Percentiles rank a stretch among this genome's conserved stretches.
Conservation (phyloP, 192 early-diverging fungal species). For the Mortierella alpina region DNA sequence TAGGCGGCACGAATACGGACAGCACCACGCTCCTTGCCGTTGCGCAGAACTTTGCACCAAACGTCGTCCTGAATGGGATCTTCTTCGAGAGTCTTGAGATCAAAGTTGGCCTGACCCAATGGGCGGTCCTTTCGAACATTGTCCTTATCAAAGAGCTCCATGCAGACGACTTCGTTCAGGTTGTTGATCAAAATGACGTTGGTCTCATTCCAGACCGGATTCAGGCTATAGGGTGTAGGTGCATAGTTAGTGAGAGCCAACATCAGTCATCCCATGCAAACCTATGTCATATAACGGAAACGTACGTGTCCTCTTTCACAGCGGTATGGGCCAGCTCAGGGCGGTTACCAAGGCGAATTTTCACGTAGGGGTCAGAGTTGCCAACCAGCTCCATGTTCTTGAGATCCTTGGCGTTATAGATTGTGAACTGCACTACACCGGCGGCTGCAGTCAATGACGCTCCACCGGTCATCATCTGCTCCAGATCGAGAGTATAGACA, state of each 20-base stretch:
- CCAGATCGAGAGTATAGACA: conserved; percentile 81
- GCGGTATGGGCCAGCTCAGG: conserved; percentile 71
- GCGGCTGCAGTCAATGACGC: conserved; percentile 73
- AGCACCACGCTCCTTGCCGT: conserved; percentile 45
- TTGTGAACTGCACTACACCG: conserved; percentile 85
- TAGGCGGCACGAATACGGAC: conserved; percentile 45
- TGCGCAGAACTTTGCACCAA: conserved; percentile 49
- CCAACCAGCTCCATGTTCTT: conserved; percentile 91
- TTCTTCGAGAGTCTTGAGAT: conserved; percentile 58
- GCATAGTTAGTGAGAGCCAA: background rate
- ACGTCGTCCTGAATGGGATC: conserved; percentile 59
- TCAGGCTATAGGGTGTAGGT: conserved; percentile 21
- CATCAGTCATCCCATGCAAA: background rate
- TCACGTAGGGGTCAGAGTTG: conserved; percentile 89
- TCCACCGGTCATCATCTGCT: conserved; percentile 77
- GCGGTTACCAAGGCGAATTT: conserved; percentile 77
- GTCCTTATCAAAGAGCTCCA: conserved; percentile 89
- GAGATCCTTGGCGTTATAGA: conserved; percentile 84
- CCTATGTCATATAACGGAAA: background rate
- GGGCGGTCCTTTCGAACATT: conserved; percentile 76
- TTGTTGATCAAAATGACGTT: conserved; percentile 80
- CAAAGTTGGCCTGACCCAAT: conserved; percentile 71
- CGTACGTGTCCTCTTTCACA: conserved; percentile 74
- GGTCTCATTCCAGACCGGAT: conserved; percentile 91
- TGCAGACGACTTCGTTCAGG: conserved; percentile 75